phyloP scores from a whole-genome alignment of 2,329 filamentous ascomycete species.

The Blumeria hordei region DNA sequence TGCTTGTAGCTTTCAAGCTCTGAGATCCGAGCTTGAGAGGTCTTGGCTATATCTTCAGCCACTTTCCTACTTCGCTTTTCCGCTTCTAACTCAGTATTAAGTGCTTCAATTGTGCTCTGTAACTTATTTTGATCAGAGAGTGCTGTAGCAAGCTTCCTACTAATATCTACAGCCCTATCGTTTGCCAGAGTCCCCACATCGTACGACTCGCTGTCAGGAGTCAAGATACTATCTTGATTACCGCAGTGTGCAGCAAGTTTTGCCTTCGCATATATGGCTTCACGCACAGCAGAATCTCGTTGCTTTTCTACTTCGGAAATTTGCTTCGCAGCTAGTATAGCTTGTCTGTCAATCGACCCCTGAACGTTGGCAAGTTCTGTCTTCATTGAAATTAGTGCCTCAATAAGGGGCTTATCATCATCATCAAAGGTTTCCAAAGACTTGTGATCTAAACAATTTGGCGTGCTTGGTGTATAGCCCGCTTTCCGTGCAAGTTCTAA shows the following conservation, averaged over 20 bases:
- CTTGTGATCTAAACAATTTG: slow-evolving; percentile 52
- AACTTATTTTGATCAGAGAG: slow-evolving; percentile 59
- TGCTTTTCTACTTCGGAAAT: slow-evolving; percentile 91
- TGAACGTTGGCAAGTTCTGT: slow-evolving; percentile 78
- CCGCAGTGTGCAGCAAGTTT: slow-evolving; percentile 61
- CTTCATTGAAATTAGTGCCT: slow-evolving; percentile 79
- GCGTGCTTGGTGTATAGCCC: slow-evolving; percentile 55
- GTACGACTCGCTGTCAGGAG: slow-evolving; percentile 29
- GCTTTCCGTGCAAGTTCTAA: slow-evolving; percentile 75
- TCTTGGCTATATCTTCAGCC: slow-evolving; percentile 68
- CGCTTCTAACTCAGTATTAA: slow-evolving; percentile 47
- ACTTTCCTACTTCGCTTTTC: slow-evolving; percentile 63
- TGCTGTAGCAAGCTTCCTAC: slow-evolving; percentile 58
- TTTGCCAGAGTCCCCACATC: slow-evolving; percentile 32
- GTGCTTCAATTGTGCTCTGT: slow-evolving; percentile 46
- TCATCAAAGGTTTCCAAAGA: slow-evolving; percentile 63
- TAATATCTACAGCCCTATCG: slow-evolving; percentile 50
- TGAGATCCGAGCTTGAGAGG: slow-evolving; percentile 57
- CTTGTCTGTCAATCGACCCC: slow-evolving; percentile 68
- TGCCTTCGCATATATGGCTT: slow-evolving; percentile 86
- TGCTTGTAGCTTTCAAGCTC: slow-evolving; percentile 72
- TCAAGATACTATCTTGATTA: slow-evolving; percentile 36
- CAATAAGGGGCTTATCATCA: slow-evolving; percentile 74
- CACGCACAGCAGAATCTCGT: slow-evolving; percentile 76
- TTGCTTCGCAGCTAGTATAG: slow-evolving; percentile 59